Conservation (phyloP, 2,329 filamentous ascomycete genomes). For the Cadophora malorum region DNA sequence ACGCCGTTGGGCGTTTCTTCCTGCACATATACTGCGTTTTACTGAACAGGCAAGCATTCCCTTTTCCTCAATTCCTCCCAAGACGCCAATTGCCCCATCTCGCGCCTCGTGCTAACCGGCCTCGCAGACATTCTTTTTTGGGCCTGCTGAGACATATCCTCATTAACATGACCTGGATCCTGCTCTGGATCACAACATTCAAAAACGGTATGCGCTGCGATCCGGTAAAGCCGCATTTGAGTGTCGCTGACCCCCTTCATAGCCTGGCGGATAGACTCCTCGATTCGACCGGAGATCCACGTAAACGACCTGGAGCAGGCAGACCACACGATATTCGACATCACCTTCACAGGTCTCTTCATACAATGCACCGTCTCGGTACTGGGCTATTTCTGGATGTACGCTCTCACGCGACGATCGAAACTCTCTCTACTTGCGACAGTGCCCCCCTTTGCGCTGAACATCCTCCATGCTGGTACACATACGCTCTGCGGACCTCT, state of each 20-base stretch:
- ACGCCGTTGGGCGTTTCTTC: conserved; percentile 35
- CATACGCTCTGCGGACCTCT: conserved; percentile 55
- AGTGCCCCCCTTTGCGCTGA: conserved; percentile 50
- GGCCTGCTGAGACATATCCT: conserved; percentile 41
- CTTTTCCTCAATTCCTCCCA: neutral
- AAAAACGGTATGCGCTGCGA: conserved; percentile 38
- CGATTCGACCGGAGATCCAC: conserved; percentile 39
- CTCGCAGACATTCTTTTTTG: conserved; percentile 40
- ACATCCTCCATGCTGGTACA: conserved; percentile 88
- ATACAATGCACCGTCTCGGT: conserved; percentile 36
- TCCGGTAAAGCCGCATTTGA: conserved; percentile 1
- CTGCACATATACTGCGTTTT: conserved; percentile 41
- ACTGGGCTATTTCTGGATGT: conserved; percentile 40
- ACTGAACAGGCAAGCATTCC: conserved; percentile 36
- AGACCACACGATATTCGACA: conserved; percentile 39
- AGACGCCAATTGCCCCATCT: conserved; percentile 1
- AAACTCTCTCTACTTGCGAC: conserved; percentile 40
- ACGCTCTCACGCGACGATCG: conserved; percentile 37
- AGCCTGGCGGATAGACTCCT: conserved; percentile 41
- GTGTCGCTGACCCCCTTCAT: conserved; percentile 18
- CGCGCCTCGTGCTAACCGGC: conserved; percentile 19
- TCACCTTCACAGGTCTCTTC: conserved; percentile 34
- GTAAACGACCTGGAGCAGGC: conserved; percentile 39
- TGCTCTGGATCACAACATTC: conserved; percentile 43
- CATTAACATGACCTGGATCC: conserved; percentile 42